A percentile compares a stretch with the other conserved stretches of the same genome.
phyloP scores from a whole-genome alignment of 257 asterid genomes.

The Nicotiana paniculata region DNA sequence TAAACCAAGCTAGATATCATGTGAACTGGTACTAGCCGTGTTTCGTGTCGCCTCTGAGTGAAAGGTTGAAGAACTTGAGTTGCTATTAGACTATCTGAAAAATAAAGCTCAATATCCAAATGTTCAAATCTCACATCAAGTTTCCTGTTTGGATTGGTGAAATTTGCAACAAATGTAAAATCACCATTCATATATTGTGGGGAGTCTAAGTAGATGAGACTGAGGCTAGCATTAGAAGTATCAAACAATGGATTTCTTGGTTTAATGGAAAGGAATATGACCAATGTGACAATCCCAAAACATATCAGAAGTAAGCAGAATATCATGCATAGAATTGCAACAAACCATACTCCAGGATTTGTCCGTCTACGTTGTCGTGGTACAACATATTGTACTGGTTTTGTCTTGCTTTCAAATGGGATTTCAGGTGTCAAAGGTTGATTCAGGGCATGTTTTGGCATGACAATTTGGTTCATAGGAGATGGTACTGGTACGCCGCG shows the following conservation, averaged over 20 bases:
- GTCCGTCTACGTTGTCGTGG: slow-evolving; percentile 35
- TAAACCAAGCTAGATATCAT: slow-evolving; percentile 54
- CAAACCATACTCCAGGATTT: slow-evolving; percentile 63
- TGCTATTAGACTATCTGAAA: slow-evolving; percentile 42
- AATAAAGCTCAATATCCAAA: slow-evolving; percentile 52
- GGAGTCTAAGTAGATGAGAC: slow-evolving; percentile 39
- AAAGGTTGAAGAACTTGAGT: slow-evolving; percentile 53
- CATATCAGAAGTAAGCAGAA: slow-evolving; percentile 61
- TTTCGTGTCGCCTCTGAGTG: slow-evolving; percentile 36
- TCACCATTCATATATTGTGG: slow-evolving; percentile 52
- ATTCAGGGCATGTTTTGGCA: slow-evolving; percentile 26
- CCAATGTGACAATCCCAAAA: slow-evolving; percentile 55
- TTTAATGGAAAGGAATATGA: slow-evolving; percentile 45
- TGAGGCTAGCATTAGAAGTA: slow-evolving; percentile 54
- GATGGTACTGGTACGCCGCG: slow-evolving; percentile 26
- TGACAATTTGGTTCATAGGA: slow-evolving; percentile 30
- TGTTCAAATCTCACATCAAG: slow-evolving; percentile 57
- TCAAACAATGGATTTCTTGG: slow-evolving; percentile 67
- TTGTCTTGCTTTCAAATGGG: slow-evolving; percentile 24
- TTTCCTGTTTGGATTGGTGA: slow-evolving; percentile 78
- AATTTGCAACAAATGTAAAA: slow-evolving; percentile 55
- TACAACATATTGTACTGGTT: slow-evolving; percentile 47
- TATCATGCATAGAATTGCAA: slow-evolving; percentile 59
- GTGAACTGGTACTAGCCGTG: slow-evolving; percentile 41
- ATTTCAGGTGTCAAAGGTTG: slow-evolving; percentile 29